Base-by-base conservation (phyloP, 2,329 filamentous ascomycete species). In the Phoma sp. region DNA sequence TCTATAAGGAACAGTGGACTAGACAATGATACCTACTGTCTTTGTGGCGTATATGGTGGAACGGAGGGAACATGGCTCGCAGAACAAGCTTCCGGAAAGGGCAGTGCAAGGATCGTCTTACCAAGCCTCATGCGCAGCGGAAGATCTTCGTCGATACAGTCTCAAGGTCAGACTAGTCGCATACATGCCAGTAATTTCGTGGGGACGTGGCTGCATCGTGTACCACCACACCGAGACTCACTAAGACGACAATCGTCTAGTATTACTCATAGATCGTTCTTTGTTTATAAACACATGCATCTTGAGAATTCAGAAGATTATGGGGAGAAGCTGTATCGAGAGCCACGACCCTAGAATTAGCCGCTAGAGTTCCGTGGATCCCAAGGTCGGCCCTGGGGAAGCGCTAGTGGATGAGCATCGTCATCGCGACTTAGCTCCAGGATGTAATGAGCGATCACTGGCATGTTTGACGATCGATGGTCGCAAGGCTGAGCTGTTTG, bases 401-500 rank as follows among this genome's bases (percentile, higher is more conserved):
- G 15, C 51, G 44, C 44, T 48, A 48, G 15, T 25, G 13, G 15
- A 12, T 5, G 10, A 10, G 17, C 27, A 54, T 22, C 51, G 44
- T 44, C 51, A 49, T 49, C 39, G 29, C 39, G 29, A 12, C 37
- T 31, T 24, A 38, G 38, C 25, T 25, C 19, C 17, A 31, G 25
- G 17, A 15, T 33, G 32, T 15, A 22, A 22, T 35, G 36, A 32
- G 21, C 31, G 31, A 32, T 32, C 13, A 32, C 10, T 21, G 33
- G n/a, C 15, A 9, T 36, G 6, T 36, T 21, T 17, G 17, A 17
- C 17, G 29, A 8, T 24, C 21, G 44, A 44, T 44, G 27, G 33
- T 32, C 15, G 39, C 51, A 44, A 35, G 51, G 44, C 39, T 49
- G 39, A 54, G 39, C 33, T 43, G n/a, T 19, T 39, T 49, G 45